Evolutionary conservation across 169 alveolate species (phyloP), one percentile per base, ranked within the genome.

Genomic region (Cardiosporidium cionae): DNA sequence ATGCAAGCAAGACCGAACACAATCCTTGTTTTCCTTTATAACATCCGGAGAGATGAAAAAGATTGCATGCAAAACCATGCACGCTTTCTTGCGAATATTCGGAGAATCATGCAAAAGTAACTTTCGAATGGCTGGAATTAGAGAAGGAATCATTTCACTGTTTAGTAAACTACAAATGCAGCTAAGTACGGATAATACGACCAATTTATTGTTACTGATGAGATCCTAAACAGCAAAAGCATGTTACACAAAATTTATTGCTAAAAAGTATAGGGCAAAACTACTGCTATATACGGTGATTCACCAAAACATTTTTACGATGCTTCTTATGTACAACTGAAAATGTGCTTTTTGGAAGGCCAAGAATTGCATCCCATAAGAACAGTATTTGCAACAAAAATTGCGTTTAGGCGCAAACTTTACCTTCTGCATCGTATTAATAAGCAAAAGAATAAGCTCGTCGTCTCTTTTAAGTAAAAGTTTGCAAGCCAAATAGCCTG

Each of bases 401-500:
- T n/a, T n/a, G n/a, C n/a, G n/a, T n/a, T n/a, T n/a, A n/a, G n/a
- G n/a, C n/a, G n/a, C n/a, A n/a, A 32, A 25, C 54, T 32, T 4
- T 67, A 69, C 98, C 87, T 90, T 89, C 72, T 93, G 90, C 7
- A 95, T 81, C 33, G 97, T 93, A 64, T 94, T 93, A 28, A 95
- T 90, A 76, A 95, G 86, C 64, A 95, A 85, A 2, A 95, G 93
- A 72, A 93, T 76, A 44, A 95, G 76, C 66, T 93, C 97, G 53
- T 91, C 83, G 44, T 91, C 89, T 54, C 84, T 87, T 64, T 89
- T 87, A 44, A 95, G 85, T 76, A 92, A 92, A 33, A 93, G 81
- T 64, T 94, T 81, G 74, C 96, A 92, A 23, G 97, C 95, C 69
- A 93, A 80, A 78, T 95, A 95, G 6, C 98, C 98, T 23, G 81